Base-by-base conservation (phyloP, 2,329 filamentous ascomycete species). In the Onygenales sp. region DNA sequence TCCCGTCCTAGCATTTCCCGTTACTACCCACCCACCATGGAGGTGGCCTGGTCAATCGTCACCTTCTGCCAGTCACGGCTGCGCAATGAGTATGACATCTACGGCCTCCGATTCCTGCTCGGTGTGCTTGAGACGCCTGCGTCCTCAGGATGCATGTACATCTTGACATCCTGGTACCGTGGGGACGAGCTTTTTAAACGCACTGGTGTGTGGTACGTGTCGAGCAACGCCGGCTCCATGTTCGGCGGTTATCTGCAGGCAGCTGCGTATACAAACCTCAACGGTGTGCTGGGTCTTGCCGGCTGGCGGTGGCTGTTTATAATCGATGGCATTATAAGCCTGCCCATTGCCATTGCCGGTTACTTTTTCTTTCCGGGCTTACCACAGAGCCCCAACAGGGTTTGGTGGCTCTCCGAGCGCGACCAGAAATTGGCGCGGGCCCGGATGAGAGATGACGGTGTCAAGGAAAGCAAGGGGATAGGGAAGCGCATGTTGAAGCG, bases 161-260 rank as follows among this genome's bases (percentile, higher is more conserved):
- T 83, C 55, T 69, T 78, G 51, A 80, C 78, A 1, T 80, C 76
- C 1, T 88, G 88, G 65, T 89, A 88, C 65, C 79, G 84, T 10
- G 78, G 85, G 52, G 82, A 80, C 34, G 85, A 88, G 64, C 76
- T 88, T 3, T 85, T 84, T 6, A 74, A 84, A 9, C 79, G 86
- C 2, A 73, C 88, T 1, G 84, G 84, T 37, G 71, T 88, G 54
- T 88, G 88, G 70, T 90, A 89, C 60, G 86, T 86, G 0, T 85
- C 85, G 8, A 76, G 77, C 7, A 76, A 74, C 4, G 68, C 80
- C 0, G 79, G 77, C 0, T 66, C 69, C n/a, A 79, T 82, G 74
- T 76, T 81, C 47, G 77, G 76, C 13, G 79, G 78, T 1, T 81
- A 80, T 54, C 67, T 82, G 0, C 78, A 80, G 65, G 74, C 78